Conservation (phyloP, 176 grass and related monocot genomes). For the Hordeum marinum region DNA sequence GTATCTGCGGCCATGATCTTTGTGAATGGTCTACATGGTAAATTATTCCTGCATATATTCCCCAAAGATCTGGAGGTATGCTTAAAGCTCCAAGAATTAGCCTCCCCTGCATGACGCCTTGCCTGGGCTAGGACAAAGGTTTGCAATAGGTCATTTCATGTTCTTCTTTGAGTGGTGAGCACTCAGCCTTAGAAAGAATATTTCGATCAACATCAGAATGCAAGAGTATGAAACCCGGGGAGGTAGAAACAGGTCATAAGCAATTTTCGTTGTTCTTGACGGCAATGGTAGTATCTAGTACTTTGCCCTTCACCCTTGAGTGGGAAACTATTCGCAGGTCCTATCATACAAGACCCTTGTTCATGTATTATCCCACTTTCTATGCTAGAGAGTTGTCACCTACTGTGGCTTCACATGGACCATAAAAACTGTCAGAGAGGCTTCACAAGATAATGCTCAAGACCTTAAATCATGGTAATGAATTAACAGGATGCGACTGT, state of each 20-base stretch:
- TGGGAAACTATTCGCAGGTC: conserved; percentile 9
- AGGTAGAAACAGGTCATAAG: conserved; percentile 46
- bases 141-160: conserved; percentile 43
- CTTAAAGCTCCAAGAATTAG: conserved; percentile 49
- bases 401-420: conserved; percentile 1
- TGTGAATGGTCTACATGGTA: conserved; percentile 35
- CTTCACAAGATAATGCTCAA: not conserved
- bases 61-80: conserved; percentile 47
- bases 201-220: conserved; percentile 58
- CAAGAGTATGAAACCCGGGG: conserved; percentile 45
- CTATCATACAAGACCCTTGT: conserved; percentile 1
- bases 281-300: conserved; percentile 29
- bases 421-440: not conserved
- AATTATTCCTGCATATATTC: conserved; percentile 58
- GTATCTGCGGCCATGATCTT: conserved; percentile 13
- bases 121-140: conserved; percentile 39
- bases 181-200: conserved; percentile 54
- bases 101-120: conserved; percentile 83
- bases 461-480: not conserved
- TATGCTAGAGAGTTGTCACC: not conserved
- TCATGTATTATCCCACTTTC: not conserved
- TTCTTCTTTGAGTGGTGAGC: conserved; percentile 55
- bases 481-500: not conserved
- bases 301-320: conserved; percentile 5
- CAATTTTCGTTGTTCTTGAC: conserved; percentile 29